Evolutionary conservation across 2,329 filamentous ascomycete species (phyloP).

Genomic region (Colletotrichum lentis): DNA sequence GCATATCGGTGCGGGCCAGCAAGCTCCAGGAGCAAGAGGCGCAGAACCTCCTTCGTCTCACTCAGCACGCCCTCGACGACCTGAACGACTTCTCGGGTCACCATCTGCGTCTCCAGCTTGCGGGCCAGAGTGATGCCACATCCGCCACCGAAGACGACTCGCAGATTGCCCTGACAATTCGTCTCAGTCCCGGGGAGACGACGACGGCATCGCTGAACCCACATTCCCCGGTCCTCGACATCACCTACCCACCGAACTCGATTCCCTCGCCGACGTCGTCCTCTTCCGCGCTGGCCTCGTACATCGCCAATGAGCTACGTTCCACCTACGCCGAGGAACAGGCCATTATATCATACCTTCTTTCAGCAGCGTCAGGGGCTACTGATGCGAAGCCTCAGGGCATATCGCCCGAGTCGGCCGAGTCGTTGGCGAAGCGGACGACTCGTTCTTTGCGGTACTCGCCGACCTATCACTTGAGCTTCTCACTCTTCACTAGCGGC

Average conservation of each 20-base stretch:
- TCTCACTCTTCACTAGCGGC: conserved; percentile 89
- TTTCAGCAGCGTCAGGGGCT: conserved; percentile 67
- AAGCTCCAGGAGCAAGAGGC: conserved; percentile 72
- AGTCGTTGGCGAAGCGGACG: conserved; percentile 72
- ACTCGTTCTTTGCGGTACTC: conserved; percentile 90
- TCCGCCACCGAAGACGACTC: conserved; percentile 52
- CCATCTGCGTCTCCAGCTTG: conserved; percentile 76
- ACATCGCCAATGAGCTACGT: conserved; percentile 80
- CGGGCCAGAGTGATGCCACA: conserved; percentile 49
- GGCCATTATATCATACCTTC: conserved; percentile 79
- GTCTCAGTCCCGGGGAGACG: conserved; percentile 70
- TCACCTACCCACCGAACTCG: conserved; percentile 77
- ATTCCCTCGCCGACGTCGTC: conserved; percentile 72
- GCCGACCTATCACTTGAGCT: conserved; percentile 92
- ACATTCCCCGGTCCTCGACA: conserved; percentile 75
- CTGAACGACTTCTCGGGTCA: conserved; percentile 87
- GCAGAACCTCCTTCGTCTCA: conserved; percentile 77
- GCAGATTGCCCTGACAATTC: conserved; percentile 72
- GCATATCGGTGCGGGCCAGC: conserved; percentile 78
- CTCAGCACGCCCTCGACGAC: conserved; percentile 86
- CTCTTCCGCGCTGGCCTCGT: conserved; percentile 77
- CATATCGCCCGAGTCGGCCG: conserved; percentile 60
- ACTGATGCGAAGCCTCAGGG: conserved; percentile 56
- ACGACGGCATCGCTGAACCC: conserved; percentile 71
- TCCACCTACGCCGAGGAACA: conserved; percentile 87